phyloP scores from a whole-genome alignment of 208 protist species.

The Trypanosomatidae sp. region DNA sequence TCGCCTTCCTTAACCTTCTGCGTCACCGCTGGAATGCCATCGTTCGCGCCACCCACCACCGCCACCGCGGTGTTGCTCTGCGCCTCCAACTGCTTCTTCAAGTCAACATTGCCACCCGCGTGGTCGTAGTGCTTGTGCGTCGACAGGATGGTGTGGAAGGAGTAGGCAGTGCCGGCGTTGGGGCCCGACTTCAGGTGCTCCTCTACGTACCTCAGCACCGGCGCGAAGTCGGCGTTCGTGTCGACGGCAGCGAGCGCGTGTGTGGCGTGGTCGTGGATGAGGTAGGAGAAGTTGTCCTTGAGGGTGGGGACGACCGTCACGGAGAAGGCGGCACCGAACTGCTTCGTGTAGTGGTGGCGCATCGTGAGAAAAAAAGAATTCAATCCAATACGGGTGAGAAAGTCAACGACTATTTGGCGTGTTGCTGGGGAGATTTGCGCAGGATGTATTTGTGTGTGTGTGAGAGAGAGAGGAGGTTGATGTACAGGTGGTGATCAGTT shows the following conservation, averaged over 20 bases:
- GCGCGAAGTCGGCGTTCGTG: slow-evolving; percentile 68
- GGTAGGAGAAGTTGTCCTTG: slow-evolving; percentile 92
- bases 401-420: too few species aligned
- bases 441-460: too few species aligned
- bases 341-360: slow-evolving; percentile 40
- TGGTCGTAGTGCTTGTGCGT: slow-evolving; percentile 96
- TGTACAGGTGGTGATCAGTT: too few species aligned
- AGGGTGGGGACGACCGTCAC: slow-evolving; percentile 84
- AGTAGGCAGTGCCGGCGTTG: background rate
- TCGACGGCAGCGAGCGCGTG: slow-evolving; percentile 78
- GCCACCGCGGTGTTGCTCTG: slow-evolving; percentile 13
- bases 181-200: slow-evolving; percentile 18
- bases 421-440: too few species aligned
- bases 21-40: slow-evolving; percentile 70
- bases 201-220: slow-evolving; percentile 54
- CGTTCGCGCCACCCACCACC: slow-evolving; percentile 80
- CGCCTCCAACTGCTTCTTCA: slow-evolving; percentile 35
- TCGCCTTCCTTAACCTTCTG: slow-evolving; percentile 63
- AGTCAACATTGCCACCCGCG: slow-evolving; percentile 79
- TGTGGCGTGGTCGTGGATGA: slow-evolving; percentile 77
- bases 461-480: too few species aligned
- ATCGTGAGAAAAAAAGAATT: too few species aligned
- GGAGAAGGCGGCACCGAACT: slow-evolving; percentile 66
- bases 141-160: slow-evolving; percentile 67
- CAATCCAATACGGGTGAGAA: too few species aligned